These are phyloP conservation scores for Kernera saxatilis DNA, from an alignment of 345 rosid genomes.

Conservation along the genomic window DNA sequence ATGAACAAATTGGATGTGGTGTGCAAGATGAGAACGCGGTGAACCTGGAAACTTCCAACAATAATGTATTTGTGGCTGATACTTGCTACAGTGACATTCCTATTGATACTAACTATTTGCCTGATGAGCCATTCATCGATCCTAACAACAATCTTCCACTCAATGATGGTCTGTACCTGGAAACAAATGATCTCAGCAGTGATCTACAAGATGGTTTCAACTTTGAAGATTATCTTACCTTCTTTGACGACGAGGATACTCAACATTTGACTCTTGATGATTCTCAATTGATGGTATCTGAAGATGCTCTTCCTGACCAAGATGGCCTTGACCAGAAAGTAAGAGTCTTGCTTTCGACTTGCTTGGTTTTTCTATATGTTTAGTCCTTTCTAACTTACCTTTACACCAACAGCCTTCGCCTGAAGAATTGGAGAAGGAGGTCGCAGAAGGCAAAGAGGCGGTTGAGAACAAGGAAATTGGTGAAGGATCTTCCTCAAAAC, in stretches of 20 bases:
- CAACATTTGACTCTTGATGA: constrained; percentile 43
- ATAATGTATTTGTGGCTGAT: constrained; percentile 37
- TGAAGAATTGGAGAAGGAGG: constrained; percentile 42
- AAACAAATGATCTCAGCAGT: constrained; percentile 63
- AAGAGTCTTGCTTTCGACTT: background rate
- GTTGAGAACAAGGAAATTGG: constrained; percentile 31
- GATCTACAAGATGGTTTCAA: constrained; percentile 49
- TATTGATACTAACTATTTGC: constrained; percentile 33
- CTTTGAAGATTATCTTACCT: constrained; percentile 67
- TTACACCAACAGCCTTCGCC: constrained; percentile 39
- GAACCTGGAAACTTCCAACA: constrained; percentile 39
- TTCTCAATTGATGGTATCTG: constrained; percentile 39
- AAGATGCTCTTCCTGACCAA: constrained; percentile 28
- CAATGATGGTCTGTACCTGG: constrained; percentile 50
- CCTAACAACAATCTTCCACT: constrained; percentile 35
- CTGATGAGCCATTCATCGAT: constrained; percentile 54
- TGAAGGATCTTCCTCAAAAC: constrained; percentile 57
- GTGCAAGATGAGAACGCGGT: constrained; percentile 38
- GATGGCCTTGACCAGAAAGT: constrained; percentile 36
- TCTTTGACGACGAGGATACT: constrained; percentile 48
- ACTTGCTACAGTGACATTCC: constrained; percentile 38
- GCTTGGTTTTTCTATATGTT: background rate
- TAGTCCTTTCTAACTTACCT: background rate
- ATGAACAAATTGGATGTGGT: constrained; percentile 38
- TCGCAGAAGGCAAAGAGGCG: constrained; percentile 25